Conservation (phyloP, 1,284 basidiomycete genomes). For the Tylopilus sp. region DNA sequence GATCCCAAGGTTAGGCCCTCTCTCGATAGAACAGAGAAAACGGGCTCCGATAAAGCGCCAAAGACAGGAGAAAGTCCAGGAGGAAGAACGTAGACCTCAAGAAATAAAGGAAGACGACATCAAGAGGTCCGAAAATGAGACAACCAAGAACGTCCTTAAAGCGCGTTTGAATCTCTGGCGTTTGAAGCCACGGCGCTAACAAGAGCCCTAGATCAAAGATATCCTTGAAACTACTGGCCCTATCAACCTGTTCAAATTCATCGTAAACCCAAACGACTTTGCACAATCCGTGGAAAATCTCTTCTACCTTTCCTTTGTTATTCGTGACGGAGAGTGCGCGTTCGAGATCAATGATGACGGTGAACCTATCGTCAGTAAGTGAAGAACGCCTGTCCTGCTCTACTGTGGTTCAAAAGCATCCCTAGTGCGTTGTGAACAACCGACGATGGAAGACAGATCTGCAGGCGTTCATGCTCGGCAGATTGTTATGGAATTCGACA, state of each 20-base stretch:
- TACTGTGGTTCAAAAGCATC: constrained; percentile 1
- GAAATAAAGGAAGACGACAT: constrained; percentile 77
- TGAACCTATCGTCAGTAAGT: constrained; percentile 70
- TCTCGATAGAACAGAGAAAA: constrained; percentile 75
- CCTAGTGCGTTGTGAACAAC: constrained; percentile 60
- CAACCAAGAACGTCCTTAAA: constrained; percentile 69
- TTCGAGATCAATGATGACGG: constrained; percentile 62
- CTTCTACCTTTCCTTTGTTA: constrained; percentile 89
- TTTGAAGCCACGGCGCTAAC: constrained; percentile 1
- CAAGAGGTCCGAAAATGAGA: constrained; percentile 73
- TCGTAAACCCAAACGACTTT: constrained; percentile 85
- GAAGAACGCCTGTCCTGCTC: constrained; percentile 23
- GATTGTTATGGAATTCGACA: constrained; percentile 83
- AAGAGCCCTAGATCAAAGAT: constrained; percentile 45
- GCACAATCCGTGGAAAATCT: constrained; percentile 92
- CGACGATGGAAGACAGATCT: constrained; percentile 60
- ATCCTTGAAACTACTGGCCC: constrained; percentile 47
- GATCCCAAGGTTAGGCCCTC: constrained; percentile 63
- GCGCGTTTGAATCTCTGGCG: constrained; percentile 37
- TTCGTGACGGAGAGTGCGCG: constrained; percentile 78
- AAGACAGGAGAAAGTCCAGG: constrained; percentile 70
- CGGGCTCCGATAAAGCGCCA: constrained; percentile 55
- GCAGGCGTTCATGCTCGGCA: constrained; percentile 71
- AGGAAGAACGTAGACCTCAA: constrained; percentile 64
- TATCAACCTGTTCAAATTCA: constrained; percentile 79